A percentile compares a stretch with the other conserved stretches of the same genome.
Conservation (phyloP, 805 yeast species). For the Metschnikowia reukaufii region DNA sequence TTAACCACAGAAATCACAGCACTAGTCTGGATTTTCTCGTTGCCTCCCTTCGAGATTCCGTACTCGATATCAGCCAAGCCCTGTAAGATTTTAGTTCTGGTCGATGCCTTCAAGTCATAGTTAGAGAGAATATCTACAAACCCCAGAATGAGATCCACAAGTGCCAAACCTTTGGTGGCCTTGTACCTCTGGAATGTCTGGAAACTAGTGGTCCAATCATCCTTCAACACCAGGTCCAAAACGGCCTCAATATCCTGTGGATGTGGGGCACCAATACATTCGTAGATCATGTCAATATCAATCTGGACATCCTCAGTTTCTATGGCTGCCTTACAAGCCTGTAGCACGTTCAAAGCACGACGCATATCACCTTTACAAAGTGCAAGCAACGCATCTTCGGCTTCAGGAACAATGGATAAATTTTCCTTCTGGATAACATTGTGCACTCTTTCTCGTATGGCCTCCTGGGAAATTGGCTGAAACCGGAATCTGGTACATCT, state of each 20-base stretch:
- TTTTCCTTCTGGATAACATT: constrained; percentile 70
- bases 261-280: constrained; percentile 94
- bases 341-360: constrained; percentile 87
- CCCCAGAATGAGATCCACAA: constrained; percentile 80
- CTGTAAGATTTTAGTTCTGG: constrained; percentile 63
- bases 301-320: constrained; percentile 48
- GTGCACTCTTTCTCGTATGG: constrained; percentile 66
- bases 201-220: constrained; percentile 83
- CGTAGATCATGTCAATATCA: constrained; percentile 75
- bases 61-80: constrained; percentile 88
- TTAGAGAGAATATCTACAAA: constrained; percentile 67
- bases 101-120: constrained; percentile 61
- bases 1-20: constrained; percentile 89
- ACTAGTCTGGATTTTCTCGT: constrained; percentile 83
- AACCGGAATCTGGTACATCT: constrained; percentile 95
- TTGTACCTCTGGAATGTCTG: constrained; percentile 66
- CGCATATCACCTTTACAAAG: constrained; percentile 97
- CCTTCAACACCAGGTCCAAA: constrained; percentile 73
- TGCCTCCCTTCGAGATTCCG: constrained; percentile 88
- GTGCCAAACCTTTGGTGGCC: constrained; percentile 77
- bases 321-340: constrained; percentile 83
- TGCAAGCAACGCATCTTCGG: constrained; percentile 61
- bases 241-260: constrained; percentile 80
- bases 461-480: constrained; percentile 69
- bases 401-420: constrained; percentile 56